A percentile compares a stretch with the other conserved stretches of the same genome.
Evolutionary conservation across 495 filamentous ascomycete genomes (phyloP).

Genomic region (Aspergillus egyptiacus): DNA sequence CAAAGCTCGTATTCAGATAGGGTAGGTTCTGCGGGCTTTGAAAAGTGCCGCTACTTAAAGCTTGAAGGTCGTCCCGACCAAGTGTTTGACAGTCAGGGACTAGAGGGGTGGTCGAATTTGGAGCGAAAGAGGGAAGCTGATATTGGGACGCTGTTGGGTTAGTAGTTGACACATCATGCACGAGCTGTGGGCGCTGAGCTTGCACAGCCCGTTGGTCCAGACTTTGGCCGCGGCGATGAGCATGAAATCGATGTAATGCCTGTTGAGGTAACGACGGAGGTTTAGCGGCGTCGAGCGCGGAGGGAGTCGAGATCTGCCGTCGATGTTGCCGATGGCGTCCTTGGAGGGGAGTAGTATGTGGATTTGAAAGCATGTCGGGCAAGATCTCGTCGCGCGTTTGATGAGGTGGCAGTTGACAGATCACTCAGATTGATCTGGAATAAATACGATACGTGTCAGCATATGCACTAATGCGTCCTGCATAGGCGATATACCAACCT

Average conservation of each 20-base stretch:
- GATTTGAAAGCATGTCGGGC: constrained; percentile 70
- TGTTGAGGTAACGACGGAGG: constrained; percentile 55
- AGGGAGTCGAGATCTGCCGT: constrained; percentile 83
- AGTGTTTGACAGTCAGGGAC: constrained; percentile 27
- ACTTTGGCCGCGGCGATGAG: constrained; percentile 73
- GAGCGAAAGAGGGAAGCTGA: constrained; percentile 48
- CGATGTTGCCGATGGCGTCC: constrained; percentile 69
- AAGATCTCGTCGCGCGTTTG: constrained; percentile 16
- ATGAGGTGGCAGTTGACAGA: constrained; percentile 15
- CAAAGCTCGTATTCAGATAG: constrained; percentile 17
- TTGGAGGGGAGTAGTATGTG: constrained; percentile 58
- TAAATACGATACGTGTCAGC: constrained; percentile 14
- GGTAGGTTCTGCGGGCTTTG: constrained; percentile 17
- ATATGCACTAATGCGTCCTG: constrained; percentile 9
- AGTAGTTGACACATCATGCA: constrained; percentile 53
- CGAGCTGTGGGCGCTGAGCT: constrained; percentile 39
- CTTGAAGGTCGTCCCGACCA: constrained; percentile 36
- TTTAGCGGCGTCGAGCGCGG: constrained; percentile 62
- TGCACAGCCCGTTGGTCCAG: constrained; percentile 59
- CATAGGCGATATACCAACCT: constrained; percentile 18
- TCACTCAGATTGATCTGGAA: constrained; percentile 13
- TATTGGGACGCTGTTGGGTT: constrained; percentile 53
- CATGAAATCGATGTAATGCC: constrained; percentile 42
- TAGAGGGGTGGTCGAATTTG: constrained; percentile 22
- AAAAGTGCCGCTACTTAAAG: constrained; percentile 17